A percentile compares a stretch with the other conserved stretches of the same genome.
phyloP scores from a whole-genome alignment of 176 grass and related monocot species.

The Musa itinerans region DNA sequence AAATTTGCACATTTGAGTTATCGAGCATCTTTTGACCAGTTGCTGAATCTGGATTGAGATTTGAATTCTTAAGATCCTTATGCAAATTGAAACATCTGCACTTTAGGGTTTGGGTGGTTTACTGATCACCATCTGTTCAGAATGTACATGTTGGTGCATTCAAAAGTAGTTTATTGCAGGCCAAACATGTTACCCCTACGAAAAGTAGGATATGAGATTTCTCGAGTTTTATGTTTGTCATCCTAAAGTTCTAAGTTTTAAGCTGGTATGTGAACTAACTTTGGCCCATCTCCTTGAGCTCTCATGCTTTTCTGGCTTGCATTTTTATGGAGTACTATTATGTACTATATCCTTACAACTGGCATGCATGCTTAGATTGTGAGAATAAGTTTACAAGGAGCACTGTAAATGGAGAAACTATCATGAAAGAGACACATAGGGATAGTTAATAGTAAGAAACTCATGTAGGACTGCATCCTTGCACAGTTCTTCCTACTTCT shows the following conservation, averaged over 20 bases:
- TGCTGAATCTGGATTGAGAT: too few species aligned
- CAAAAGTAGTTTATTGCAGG: background rate
- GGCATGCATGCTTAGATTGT: background rate
- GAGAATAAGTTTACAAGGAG: background rate
- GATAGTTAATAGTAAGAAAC: background rate
- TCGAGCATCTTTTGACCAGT: too few species aligned
- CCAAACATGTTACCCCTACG: background rate
- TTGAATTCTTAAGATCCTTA: too few species aligned
- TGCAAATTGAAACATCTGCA: too few species aligned
- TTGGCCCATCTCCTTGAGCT: background rate
- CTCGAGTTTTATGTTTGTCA: background rate
- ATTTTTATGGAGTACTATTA: background rate
- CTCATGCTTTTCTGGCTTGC: background rate
- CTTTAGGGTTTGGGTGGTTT: too few species aligned
- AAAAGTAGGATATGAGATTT: background rate
- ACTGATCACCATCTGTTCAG: too few species aligned
- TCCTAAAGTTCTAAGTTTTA: background rate
- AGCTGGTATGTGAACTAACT: background rate
- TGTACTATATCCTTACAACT: background rate
- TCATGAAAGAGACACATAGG: background rate
- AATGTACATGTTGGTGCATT: too few species aligned
- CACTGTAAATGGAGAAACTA: background rate
- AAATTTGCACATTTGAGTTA: too few species aligned
- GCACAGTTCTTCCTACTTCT: background rate
- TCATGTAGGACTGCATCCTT: conserved; percentile 1